Conservation (phyloP, 495 filamentous ascomycete species). For the Tuber aestivum region DNA sequence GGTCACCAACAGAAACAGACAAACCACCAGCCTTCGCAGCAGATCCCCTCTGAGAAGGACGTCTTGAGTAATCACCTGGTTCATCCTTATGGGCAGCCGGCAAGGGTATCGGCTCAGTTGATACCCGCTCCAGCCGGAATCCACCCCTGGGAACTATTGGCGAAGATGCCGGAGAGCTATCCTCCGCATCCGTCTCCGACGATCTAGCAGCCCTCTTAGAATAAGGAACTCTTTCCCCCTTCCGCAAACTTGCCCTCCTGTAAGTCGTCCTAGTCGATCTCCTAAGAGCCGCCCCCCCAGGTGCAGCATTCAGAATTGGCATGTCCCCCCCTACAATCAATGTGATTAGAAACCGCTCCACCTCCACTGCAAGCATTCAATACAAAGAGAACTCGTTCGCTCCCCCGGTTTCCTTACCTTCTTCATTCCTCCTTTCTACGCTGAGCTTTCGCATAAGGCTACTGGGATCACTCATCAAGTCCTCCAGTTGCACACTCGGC, state of each 20-base stretch:
- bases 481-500: conserved; percentile 59
- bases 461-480: conserved; percentile 77
- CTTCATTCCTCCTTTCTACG: conserved; percentile 47
- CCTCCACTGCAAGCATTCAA: conserved; percentile 3
- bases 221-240: conserved; percentile 68
- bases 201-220: conserved; percentile 63
- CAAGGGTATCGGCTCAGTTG: conserved; percentile 66
- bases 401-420: conserved; percentile 28
- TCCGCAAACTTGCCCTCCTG: conserved; percentile 74
- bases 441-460: conserved; percentile 62
- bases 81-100: conserved; percentile 24
- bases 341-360: conserved; percentile 16
- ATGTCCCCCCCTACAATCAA: conserved; percentile 52
- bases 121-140: conserved; percentile 59
- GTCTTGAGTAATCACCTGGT: conserved; percentile 23
- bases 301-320: conserved; percentile 70
- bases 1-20: conserved; percentile 39
- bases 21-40: conserved; percentile 17
- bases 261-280: conserved; percentile 91
- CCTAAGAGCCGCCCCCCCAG: conserved; percentile 70
- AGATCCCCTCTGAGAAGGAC: conserved; percentile 1
- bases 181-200: conserved; percentile 57
- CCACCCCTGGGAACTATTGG: conserved; percentile 50
- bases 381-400: neutral
- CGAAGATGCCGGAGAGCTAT: conserved; percentile 48